A percentile compares a stretch with the other conserved stretches of the same genome.
phyloP scores from a whole-genome alignment of 2,329 filamentous ascomycete species.

The Waltergamsia citrina region DNA sequence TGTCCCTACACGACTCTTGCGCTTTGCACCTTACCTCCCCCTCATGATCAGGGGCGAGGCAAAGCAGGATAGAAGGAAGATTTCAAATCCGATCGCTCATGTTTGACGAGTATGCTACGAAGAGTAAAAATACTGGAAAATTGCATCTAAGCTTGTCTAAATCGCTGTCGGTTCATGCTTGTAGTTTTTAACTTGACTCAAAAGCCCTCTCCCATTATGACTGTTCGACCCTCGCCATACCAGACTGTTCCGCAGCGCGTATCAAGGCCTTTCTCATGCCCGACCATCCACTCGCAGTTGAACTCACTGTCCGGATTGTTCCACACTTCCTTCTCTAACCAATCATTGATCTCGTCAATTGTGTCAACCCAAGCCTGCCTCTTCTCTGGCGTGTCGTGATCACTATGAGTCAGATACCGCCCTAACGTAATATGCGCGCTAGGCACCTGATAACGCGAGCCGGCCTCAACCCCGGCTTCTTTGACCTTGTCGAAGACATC shows the following conservation, averaged over 20 bases:
- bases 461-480: conserved; percentile 57
- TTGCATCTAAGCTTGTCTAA: too few species aligned
- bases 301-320: conserved; percentile 33
- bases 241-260: conserved; percentile 67
- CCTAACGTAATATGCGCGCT: conserved; percentile 85
- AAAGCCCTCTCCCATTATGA: conserved; percentile 54
- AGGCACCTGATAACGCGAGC: conserved; percentile 77
- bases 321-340: conserved; percentile 66
- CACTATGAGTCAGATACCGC: conserved; percentile 62
- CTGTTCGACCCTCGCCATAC: conserved; percentile 75
- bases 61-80: too few species aligned
- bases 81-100: too few species aligned
- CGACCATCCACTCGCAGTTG: conserved; percentile 74
- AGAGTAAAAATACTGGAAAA: too few species aligned
- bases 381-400: conserved; percentile 49
- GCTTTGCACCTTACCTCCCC: too few species aligned
- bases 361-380: conserved; percentile 55
- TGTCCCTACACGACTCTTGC: conserved; percentile 1
- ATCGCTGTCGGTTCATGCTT: too few species aligned
- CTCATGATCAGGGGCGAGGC: too few species aligned
- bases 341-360: conserved; percentile 70
- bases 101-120: not conserved
- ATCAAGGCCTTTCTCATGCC: conserved; percentile 73
- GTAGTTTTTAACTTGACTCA: too few species aligned
- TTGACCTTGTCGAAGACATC: conserved; percentile 60